Evolutionary conservation across 768 basidiomycete species (phyloP).

Genomic region (Rossbeevera mucosa): DNA sequence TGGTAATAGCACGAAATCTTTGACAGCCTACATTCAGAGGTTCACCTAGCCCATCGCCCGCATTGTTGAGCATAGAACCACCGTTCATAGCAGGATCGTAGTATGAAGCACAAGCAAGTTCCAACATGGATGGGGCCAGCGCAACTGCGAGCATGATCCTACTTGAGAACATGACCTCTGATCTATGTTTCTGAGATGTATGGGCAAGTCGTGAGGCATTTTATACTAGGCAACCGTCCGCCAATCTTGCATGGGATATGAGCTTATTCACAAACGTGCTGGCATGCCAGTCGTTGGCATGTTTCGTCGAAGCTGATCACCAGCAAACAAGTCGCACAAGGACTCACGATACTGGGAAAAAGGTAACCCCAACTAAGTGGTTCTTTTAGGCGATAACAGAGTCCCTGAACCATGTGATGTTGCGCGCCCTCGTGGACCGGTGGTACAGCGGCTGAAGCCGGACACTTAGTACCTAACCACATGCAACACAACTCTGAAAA

Average conservation of each 20-base stretch:
- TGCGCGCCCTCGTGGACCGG: background rate
- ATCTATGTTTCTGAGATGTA: background rate
- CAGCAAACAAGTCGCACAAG: too few species aligned
- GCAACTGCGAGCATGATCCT: background rate
- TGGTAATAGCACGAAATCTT: background rate
- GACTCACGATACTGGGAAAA: background rate
- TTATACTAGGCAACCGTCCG: background rate
- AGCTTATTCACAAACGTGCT: background rate
- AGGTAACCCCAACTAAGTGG: background rate
- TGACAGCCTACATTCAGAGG: conserved; percentile 36
- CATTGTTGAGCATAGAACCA: conserved; percentile 44
- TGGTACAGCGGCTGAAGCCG: too few species aligned
- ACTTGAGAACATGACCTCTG: background rate
- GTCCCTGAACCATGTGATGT: background rate
- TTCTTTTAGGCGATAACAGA: background rate
- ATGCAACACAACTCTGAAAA: too few species aligned
- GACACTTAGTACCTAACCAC: too few species aligned
- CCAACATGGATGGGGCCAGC: background rate
- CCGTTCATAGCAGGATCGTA: conserved; percentile 33
- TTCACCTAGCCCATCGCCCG: conserved; percentile 37
- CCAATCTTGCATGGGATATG: background rate
- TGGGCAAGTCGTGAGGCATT: background rate
- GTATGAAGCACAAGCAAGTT: conserved; percentile 19
- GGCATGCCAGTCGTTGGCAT: background rate
- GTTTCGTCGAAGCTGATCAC: background rate